phyloP scores from a whole-genome alignment of 2,329 filamentous ascomycete genomes.

The Fusarium sp. region DNA sequence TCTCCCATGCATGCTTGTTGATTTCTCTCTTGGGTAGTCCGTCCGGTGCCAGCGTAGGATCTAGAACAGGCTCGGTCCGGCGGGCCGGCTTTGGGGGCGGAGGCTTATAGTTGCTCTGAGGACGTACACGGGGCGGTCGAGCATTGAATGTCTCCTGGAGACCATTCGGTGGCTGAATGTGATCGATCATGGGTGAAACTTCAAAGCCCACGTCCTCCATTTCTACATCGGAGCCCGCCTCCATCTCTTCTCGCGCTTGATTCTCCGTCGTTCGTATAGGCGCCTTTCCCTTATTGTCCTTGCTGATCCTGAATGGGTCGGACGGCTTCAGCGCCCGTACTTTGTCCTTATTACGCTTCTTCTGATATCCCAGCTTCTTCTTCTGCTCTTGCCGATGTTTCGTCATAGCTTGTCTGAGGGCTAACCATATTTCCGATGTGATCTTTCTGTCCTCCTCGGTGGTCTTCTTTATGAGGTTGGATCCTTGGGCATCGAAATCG shows the following conservation, averaged over 20 bases:
- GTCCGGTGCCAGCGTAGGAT: background rate
- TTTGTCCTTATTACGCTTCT: background rate
- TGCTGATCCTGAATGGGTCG: background rate
- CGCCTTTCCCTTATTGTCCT: background rate
- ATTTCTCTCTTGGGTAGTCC: background rate
- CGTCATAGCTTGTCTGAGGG: background rate
- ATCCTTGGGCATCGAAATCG: background rate
- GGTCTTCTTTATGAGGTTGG: background rate
- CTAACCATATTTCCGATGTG: background rate
- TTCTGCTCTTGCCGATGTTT: background rate
- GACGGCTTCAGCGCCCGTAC: background rate
- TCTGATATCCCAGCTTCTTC: background rate
- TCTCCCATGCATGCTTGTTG: background rate
- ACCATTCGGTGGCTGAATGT: background rate
- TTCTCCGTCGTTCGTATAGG: background rate
- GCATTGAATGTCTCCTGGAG: background rate
- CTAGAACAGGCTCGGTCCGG: background rate
- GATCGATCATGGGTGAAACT: background rate
- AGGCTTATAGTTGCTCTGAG: background rate
- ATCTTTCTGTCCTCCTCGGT: background rate
- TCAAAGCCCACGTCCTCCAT: background rate
- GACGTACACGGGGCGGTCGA: background rate
- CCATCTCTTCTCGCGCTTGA: background rate
- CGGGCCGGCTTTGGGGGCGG: background rate
- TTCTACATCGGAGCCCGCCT: background rate